These are phyloP conservation scores for Massarina eburnea DNA, from an alignment of 2,329 filamentous ascomycete genomes.

Conservation along the genomic window DNA sequence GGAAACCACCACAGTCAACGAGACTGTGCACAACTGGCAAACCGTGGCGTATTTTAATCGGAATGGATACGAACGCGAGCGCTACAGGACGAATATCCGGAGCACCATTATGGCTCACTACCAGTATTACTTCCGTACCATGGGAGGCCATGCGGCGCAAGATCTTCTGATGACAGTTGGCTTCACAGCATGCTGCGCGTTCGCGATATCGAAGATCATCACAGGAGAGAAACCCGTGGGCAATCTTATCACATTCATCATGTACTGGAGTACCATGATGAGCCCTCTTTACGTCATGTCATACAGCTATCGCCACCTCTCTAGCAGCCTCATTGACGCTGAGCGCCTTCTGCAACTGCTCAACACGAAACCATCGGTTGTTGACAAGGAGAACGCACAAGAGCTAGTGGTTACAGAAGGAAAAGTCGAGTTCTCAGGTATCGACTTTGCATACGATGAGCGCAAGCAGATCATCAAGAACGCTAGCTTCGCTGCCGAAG, in stretches of 20 bases:
- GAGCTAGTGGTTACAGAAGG: conserved; percentile 51
- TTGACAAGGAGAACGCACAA: conserved; percentile 42
- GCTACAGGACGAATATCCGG: conserved; percentile 49
- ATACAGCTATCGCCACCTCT: conserved; percentile 52
- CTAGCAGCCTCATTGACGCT: conserved; percentile 62
- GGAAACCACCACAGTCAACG: conserved; percentile 58
- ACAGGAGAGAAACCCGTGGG: conserved; percentile 56
- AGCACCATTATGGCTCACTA: conserved; percentile 40
- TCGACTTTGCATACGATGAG: conserved; percentile 59
- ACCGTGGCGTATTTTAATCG: conserved; percentile 64
- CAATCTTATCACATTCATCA: conserved; percentile 64
- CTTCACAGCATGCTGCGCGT: conserved; percentile 52
- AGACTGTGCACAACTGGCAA: conserved; percentile 62
- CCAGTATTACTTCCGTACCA: conserved; percentile 33
- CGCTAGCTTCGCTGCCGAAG: conserved; percentile 52
- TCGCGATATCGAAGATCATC: conserved; percentile 58
- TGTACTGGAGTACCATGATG: conserved; percentile 61
- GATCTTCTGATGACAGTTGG: conserved; percentile 52
- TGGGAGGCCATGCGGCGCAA: conserved; percentile 45
- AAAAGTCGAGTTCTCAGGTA: conserved; percentile 56
- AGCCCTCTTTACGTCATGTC: conserved; percentile 54
- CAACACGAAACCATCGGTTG: conserved; percentile 59
- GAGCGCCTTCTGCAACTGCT: conserved; percentile 63
- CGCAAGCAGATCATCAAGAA: conserved; percentile 55
- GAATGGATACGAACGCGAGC: conserved; percentile 54